Evolutionary conservation across 371 early-diverging fungal species (phyloP).

Genomic region (Rhizopus arrhizus): DNA sequence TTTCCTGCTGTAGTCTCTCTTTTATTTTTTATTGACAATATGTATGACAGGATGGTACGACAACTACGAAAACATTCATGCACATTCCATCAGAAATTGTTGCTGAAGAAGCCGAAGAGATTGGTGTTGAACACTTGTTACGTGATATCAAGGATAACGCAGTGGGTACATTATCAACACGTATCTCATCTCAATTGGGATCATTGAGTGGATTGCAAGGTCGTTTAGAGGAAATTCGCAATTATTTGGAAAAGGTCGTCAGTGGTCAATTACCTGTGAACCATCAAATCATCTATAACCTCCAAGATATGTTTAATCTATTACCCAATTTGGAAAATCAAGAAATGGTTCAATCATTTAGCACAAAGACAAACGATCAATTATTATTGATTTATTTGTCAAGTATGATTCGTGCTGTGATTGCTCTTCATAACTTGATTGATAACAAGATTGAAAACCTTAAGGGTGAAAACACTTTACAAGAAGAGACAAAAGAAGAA

Average conservation of each 20-base stretch:
- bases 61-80: constrained; percentile 93
- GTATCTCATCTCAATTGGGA: constrained; percentile 84
- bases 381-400: constrained; percentile 89
- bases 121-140: constrained; percentile 99
- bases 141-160: constrained; percentile 98
- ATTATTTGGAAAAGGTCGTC: constrained; percentile 88
- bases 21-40: background rate
- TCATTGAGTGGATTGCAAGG: constrained; percentile 87
- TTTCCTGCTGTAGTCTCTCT: background rate
- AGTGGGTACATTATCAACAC: constrained; percentile 88
- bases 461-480: constrained; percentile 48
- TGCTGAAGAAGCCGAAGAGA: constrained; percentile 99
- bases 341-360: constrained; percentile 78
- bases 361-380: constrained; percentile 95
- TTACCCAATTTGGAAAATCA: constrained; percentile 84
- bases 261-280: constrained; percentile 86
- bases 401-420: constrained; percentile 86
- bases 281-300: constrained; percentile 93
- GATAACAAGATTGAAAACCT: constrained; percentile 85
- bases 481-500: constrained; percentile 27
- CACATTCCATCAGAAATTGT: constrained; percentile 96
- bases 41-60: constrained; percentile 83
- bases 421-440: constrained; percentile 95
- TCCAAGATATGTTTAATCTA: constrained; percentile 96
- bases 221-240: constrained; percentile 82